Conservation (phyloP, 129 eudicot genomes). For the Scalesia atractyloides region DNA sequence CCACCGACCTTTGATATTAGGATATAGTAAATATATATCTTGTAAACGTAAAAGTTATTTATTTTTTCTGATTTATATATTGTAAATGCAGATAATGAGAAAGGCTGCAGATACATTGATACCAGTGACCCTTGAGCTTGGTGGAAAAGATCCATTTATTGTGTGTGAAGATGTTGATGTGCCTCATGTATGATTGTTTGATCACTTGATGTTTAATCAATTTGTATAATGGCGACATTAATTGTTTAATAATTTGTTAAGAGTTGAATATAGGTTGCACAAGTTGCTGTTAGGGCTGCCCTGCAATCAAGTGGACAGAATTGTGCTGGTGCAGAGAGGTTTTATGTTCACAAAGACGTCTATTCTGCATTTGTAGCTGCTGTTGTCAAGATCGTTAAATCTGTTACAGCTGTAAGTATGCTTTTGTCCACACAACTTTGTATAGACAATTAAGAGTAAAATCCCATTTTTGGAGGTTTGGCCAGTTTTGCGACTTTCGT, state of each 20-base stretch:
- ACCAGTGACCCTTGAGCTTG: slow-evolving; percentile 98
- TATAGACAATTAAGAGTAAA: too few relatives aligned
- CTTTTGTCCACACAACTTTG: not conserved
- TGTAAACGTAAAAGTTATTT: not conserved
- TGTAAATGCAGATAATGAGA: slow-evolving; percentile 73
- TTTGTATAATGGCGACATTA: slow-evolving; percentile 12
- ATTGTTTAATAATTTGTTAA: slow-evolving; percentile 20
- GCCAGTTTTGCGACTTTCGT: too few relatives aligned
- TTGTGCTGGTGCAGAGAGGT: slow-evolving; percentile 99
- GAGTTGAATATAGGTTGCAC: slow-evolving; percentile 72
- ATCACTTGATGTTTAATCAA: slow-evolving; percentile 21
- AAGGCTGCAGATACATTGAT: slow-evolving; percentile 88
- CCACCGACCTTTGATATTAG: too few relatives aligned
- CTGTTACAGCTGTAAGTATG: slow-evolving; percentile 84
- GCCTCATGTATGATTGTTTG: slow-evolving; percentile 63
- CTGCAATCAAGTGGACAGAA: slow-evolving; percentile 98
- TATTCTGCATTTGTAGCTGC: slow-evolving; percentile 79
- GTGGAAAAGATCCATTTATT: slow-evolving; percentile 99
- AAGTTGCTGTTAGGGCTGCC: slow-evolving; percentile 95
- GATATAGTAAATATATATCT: not conserved
- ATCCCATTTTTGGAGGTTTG: too few relatives aligned
- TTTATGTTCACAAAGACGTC: slow-evolving; percentile 83
- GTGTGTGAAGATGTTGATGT: slow-evolving; percentile 97
- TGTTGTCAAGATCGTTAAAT: slow-evolving; percentile 85
- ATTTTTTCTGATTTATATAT: not conserved